Conservation (phyloP, 1,284 basidiomycete genomes). For the Meira nashicola region DNA sequence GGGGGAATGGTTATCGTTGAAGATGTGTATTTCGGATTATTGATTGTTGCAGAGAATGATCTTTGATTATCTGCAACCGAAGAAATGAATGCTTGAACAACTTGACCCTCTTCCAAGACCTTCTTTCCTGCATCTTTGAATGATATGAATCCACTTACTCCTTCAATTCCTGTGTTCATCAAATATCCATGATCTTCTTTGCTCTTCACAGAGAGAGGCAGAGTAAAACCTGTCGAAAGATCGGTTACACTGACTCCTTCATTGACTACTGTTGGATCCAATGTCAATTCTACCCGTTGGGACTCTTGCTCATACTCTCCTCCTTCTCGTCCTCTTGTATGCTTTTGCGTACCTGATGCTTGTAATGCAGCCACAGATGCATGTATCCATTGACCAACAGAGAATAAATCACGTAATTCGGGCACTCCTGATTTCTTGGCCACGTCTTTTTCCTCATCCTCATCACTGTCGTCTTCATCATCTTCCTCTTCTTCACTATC, state of each 20-base stretch:
- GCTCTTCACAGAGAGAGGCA: slow-evolving; percentile 59
- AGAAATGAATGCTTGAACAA: slow-evolving; percentile 47
- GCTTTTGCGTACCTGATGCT: slow-evolving; percentile 59
- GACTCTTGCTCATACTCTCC: slow-evolving; percentile 47
- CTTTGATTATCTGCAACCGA: slow-evolving; percentile 50
- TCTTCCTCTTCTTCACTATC: slow-evolving; percentile 59
- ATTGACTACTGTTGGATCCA: slow-evolving; percentile 82
- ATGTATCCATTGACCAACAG: slow-evolving; percentile 77
- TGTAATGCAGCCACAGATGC: slow-evolving; percentile 69
- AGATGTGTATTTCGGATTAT: neutral
- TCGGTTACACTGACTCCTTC: slow-evolving; percentile 73
- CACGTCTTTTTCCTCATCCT: slow-evolving; percentile 13
- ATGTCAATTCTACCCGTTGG: slow-evolving; percentile 70
- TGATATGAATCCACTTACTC: slow-evolving; percentile 47
- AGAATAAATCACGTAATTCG: slow-evolving; percentile 64
- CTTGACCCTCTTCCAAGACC: slow-evolving; percentile 50
- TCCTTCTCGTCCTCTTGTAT: slow-evolving; percentile 55
- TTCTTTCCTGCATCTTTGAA: slow-evolving; percentile 26
- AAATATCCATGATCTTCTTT: slow-evolving; percentile 93
- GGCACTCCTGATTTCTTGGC: slow-evolving; percentile 26
- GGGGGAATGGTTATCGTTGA: slow-evolving; percentile 4
- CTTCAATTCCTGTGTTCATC: slow-evolving; percentile 67
- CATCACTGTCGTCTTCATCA: slow-evolving; percentile 21
- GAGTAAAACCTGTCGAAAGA: slow-evolving; percentile 57
- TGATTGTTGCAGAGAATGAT: slow-evolving; percentile 26